These are phyloP conservation scores for Nothophaeocryptopus gaeumannii DNA, from an alignment of 2,329 filamentous ascomycete genomes.

Conservation along the genomic window DNA sequence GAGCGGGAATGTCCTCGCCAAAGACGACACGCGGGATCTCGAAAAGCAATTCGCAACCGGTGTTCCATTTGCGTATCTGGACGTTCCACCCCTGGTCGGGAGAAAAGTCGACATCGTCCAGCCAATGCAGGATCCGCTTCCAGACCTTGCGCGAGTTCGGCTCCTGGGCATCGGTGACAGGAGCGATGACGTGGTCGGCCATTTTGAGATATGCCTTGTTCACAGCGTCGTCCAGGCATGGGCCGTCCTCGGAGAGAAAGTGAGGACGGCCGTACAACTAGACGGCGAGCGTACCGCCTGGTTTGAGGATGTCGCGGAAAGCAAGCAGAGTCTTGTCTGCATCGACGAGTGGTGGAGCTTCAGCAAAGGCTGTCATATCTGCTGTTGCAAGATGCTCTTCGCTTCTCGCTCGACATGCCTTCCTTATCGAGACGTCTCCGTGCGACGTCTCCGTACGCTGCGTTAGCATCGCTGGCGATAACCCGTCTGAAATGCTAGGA, in stretches of 20 bases:
- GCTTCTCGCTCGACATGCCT: neutral
- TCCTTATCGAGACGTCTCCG: neutral
- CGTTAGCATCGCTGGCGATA: neutral
- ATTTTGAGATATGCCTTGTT: neutral
- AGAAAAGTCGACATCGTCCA: neutral
- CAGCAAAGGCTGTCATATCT: neutral
- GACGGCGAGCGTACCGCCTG: neutral
- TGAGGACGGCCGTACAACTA: conserved; percentile 3
- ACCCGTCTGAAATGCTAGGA: neutral
- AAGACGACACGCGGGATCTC: neutral
- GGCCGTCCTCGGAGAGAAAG: neutral
- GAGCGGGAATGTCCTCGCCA: neutral
- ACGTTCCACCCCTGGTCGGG: neutral
- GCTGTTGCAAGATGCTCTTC: neutral
- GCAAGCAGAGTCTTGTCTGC: neutral
- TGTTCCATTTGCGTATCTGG: neutral
- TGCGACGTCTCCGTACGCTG: neutral
- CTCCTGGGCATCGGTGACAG: neutral
- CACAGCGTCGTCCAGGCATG: neutral
- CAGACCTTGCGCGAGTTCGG: neutral
- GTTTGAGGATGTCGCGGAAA: neutral
- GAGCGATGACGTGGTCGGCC: neutral
- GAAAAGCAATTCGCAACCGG: neutral
- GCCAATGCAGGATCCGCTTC: neutral
- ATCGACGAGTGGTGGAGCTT: neutral